These are phyloP conservation scores for Jackrogersella multiformis DNA, from an alignment of 495 filamentous ascomycete genomes.

Conservation along the genomic window DNA sequence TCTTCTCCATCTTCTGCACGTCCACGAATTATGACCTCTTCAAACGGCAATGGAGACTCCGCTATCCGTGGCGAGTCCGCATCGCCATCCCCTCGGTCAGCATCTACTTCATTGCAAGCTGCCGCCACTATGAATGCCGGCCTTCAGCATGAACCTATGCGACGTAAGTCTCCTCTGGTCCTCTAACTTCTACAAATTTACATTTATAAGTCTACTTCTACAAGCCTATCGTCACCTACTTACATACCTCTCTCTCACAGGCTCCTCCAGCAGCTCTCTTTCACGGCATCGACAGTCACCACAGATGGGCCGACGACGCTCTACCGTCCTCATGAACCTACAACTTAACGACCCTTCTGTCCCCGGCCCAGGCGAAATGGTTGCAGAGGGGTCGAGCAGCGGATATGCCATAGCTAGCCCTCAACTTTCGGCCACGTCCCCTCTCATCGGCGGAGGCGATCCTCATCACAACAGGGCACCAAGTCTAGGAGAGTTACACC, in stretches of 20 bases:
- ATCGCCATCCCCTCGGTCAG: conserved; percentile 66
- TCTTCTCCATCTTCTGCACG: conserved; percentile 54
- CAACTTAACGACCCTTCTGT: conserved; percentile 73
- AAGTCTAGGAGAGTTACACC: conserved; percentile 92
- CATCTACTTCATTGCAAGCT: conserved; percentile 71
- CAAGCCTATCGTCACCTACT: conserved; percentile 13
- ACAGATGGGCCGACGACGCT: conserved; percentile 69
- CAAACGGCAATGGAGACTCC: conserved; percentile 46
- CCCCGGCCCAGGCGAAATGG: conserved; percentile 71
- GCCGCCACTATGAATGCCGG: conserved; percentile 76
- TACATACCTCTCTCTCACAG: conserved; percentile 40
- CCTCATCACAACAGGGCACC: conserved; percentile 73
- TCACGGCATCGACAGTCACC: conserved; percentile 64
- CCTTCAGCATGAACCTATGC: conserved; percentile 67
- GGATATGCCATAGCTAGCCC: conserved; percentile 65
- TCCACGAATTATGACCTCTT: conserved; percentile 47
- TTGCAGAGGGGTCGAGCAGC: conserved; percentile 50
- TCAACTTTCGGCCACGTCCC: conserved; percentile 64
- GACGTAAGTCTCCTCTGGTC: conserved; percentile 56
- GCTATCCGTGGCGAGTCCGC: conserved; percentile 54
- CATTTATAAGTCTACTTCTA: background rate
- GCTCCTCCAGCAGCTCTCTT: conserved; percentile 64
- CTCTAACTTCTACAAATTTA: background rate
- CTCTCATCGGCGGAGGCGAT: conserved; percentile 65
- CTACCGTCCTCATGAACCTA: conserved; percentile 75